Percentiles rank a stretch among this genome's conserved stretches.
Conservation (phyloP, 139 green algal species). For the Volvox africanus region DNA sequence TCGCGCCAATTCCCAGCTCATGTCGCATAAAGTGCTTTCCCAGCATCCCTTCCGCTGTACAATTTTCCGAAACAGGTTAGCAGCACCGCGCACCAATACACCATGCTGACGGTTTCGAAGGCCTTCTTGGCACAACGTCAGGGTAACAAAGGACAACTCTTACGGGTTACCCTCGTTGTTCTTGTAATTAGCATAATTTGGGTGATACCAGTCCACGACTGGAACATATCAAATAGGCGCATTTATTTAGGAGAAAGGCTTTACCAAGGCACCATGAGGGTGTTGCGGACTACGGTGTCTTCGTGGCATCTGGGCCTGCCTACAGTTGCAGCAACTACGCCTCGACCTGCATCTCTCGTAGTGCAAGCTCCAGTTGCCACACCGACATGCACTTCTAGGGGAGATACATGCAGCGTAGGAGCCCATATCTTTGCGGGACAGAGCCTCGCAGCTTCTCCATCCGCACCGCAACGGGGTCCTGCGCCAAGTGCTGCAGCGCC, state of each 20-base stretch:
- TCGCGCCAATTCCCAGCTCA: background rate
- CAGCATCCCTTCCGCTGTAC: background rate
- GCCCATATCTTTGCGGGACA: background rate
- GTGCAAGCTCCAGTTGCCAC: background rate
- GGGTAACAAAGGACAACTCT: background rate
- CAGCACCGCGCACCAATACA: background rate
- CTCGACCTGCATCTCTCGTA: background rate
- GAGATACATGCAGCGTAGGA: background rate
- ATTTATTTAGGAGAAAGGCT: background rate
- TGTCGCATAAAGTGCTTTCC: conserved; percentile 9
- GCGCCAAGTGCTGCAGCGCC: background rate
- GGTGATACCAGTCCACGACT: background rate
- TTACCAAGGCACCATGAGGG: conserved; percentile 6
- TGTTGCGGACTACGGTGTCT: background rate
- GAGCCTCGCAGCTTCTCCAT: background rate
- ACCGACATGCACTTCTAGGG: background rate
- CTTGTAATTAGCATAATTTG: background rate
- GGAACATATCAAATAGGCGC: no score
- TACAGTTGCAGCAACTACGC: background rate
- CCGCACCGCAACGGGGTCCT: background rate
- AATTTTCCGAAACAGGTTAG: conserved; percentile 11
- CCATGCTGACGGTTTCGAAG: background rate
- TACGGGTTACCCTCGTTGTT: background rate
- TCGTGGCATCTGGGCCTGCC: background rate
- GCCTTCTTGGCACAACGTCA: background rate